Conservation (phyloP, 2,329 filamentous ascomycete genomes). For the Penicillium sp. region DNA sequence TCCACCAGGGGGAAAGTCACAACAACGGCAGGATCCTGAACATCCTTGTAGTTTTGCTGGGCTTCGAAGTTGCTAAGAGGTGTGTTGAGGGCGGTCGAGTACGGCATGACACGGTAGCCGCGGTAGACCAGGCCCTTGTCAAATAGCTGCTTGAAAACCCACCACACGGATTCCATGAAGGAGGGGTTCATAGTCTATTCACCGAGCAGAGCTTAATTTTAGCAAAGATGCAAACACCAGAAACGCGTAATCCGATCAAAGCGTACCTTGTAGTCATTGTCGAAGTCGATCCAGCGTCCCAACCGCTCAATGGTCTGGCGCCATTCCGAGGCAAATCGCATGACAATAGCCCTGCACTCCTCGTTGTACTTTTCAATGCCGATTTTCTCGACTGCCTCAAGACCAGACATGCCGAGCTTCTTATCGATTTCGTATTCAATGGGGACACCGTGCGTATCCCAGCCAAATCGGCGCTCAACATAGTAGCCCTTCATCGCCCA, state of each 20-base stretch:
- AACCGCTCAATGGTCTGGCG: conserved; percentile 79
- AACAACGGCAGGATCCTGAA: conserved; percentile 84
- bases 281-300: conserved; percentile 95
- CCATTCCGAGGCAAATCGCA: conserved; percentile 86
- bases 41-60: conserved; percentile 90
- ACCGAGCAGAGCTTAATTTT: neutral
- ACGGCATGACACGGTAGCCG: conserved; percentile 89
- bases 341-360: conserved; percentile 87
- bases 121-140: conserved; percentile 87
- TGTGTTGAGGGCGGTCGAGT: conserved; percentile 84
- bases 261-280: conserved; percentile 85
- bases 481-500: conserved; percentile 97
- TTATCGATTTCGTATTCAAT: conserved; percentile 98
- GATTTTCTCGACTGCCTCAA: conserved; percentile 78
- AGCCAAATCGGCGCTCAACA: conserved; percentile 87
- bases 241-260: neutral
- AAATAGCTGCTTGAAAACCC: conserved; percentile 86
- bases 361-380: conserved; percentile 87
- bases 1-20: conserved; percentile 79
- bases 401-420: conserved; percentile 81
- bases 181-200: conserved; percentile 79
- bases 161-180: conserved; percentile 93
- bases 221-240: neutral
- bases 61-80: conserved; percentile 91
- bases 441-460: conserved; percentile 91